A percentile compares a stretch with the other conserved stretches of the same genome.
phyloP scores from a whole-genome alignment of 495 filamentous ascomycete species.

The Apiosordaria backusii region DNA sequence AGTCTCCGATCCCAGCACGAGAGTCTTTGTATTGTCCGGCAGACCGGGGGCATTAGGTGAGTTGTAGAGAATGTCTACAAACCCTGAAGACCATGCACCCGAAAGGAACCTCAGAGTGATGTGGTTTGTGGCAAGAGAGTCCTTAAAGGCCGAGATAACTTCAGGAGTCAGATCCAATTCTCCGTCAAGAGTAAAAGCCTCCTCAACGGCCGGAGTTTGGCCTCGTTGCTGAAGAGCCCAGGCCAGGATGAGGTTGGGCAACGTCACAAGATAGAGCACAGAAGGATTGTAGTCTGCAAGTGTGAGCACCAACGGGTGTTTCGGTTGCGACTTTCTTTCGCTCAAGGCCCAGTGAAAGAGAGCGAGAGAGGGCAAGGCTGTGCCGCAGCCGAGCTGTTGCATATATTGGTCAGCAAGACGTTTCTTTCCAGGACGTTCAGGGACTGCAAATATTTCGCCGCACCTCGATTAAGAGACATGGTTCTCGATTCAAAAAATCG shows the following conservation, averaged over 20 bases:
- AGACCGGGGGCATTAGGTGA: constrained; percentile 20
- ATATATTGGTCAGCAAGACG: constrained; percentile 22
- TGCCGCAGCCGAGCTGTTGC: constrained; percentile 88
- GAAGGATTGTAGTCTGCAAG: constrained; percentile 87
- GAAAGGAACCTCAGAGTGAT: constrained; percentile 73
- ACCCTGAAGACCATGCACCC: constrained; percentile 74
- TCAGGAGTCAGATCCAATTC: constrained; percentile 71
- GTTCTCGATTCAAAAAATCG: constrained; percentile 42
- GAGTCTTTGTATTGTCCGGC: constrained; percentile 28
- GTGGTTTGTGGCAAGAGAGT: constrained; percentile 49
- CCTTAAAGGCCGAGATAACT: constrained; percentile 59
- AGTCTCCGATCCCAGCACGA: constrained; percentile 86
- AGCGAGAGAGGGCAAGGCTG: constrained; percentile 75
- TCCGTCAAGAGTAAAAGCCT: constrained; percentile 50
- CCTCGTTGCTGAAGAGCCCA: constrained; percentile 58
- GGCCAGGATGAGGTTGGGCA: constrained; percentile 82
- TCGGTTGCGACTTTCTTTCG: constrained; percentile 24
- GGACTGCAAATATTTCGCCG: constrained; percentile 17
- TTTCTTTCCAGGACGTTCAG: background rate
- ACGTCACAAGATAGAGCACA: constrained; percentile 79
- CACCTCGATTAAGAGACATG: constrained; percentile 72
- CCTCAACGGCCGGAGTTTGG: constrained; percentile 30
- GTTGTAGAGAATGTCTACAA: constrained; percentile 54
- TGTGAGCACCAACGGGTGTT: constrained; percentile 54
- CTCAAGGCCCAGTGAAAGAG: constrained; percentile 67